Evolutionary conservation across 2,329 filamentous ascomycete genomes (phyloP), one percentile per base, ranked within the genome.

Genomic region (Thermothelomyces thermophilus): DNA sequence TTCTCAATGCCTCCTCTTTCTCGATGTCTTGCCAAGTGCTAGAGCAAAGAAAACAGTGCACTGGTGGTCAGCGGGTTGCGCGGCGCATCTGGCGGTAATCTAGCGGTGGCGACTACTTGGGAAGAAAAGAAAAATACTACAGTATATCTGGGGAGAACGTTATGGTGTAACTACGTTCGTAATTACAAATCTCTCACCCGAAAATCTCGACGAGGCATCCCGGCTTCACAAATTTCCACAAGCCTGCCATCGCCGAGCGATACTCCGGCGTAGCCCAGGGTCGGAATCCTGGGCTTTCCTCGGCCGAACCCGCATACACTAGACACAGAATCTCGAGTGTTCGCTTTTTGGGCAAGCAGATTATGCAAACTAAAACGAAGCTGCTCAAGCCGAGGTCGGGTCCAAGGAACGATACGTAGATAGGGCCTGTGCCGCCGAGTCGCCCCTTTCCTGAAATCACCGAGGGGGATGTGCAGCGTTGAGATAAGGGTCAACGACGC

Each of bases 401-500:
- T 41, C 22, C n/a, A 20, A 19, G 31, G 31, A 41, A 31, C 19
- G n/a, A n/a, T n/a, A n/a, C n/a, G 24, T 17, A 43, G 47, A 49
- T 42, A 47, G 26, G 37, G 13, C n/a, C 39, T 41, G n/a, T 31
- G 6, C 24, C 41, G 19, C 20, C 31, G 33, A 11, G 5, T 7
- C 35, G 17, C 19, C 37, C n/a, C 24, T 28, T 31, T 50, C 39
- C 46, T 39, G 22, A 36, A 36, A 43, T 41, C 40, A 40, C 43
- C 17, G 11, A 33, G 24, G 20, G 30, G 30, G 53, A 52, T 45
- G 51, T 57, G 54, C 52, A 48, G 39, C 39, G 46, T 43, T 53
- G 35, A 59, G 57, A 58, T 59, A 58, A 58, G 56, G 44, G 37
- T 46, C 48, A 30, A 51, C 34, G 50, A 48, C 46, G 40, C 44